Base-by-base conservation (phyloP, 2,329 filamentous ascomycete species). In the Fusarium subtropicale region DNA sequence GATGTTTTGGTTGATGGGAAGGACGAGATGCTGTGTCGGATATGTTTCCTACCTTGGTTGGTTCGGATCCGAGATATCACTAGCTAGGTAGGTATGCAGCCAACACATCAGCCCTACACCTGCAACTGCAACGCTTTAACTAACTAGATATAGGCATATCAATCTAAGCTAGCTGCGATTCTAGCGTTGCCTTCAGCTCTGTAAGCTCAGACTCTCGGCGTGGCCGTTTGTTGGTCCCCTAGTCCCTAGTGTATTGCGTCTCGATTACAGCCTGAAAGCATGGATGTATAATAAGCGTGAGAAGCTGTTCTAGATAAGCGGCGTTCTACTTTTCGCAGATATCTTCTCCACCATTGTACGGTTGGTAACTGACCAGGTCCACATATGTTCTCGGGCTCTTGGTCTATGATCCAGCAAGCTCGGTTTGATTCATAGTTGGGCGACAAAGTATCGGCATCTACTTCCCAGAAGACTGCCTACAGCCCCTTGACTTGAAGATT, bases 91-190 rank as follows among this genome's bases (percentile, higher is more conserved):
- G 20, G 20, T 42, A 30, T 30, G 28, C 28, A 22, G 12, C n/a
- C 15, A 28, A n/a, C 8, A 24, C 33, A 34, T 65, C 66, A 69
- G 56, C 61, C 66, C 66, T 69, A 69, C 51, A 30, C 31, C 33
- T 20, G 24, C 44, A 53, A 53, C 33, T 20, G 24, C 44, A 53
- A 53, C 24, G 41, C 15, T 51, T 11, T 28, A 33, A 24, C 20
- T 41, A n/a, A 20, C 18, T 41, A 9, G 42, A 47, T 42, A 30
- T 44, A 64, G 13, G 16, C 11, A 26, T 28, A 13, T 52, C 15
- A 24, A 36, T 56, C 13, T 44, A 42, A 18, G 18, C 50, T 57
- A 63, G 41, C 50, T 44, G 22, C n/a, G 36, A 52, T 38, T 30
- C 65, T 54, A 60, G 42, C 42, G 15, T 15, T 46, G 16, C 18